Evolutionary conservation across 306 rosid genomes (phyloP), one percentile per base, ranked within the genome.

Genomic region (Rosa persica): DNA sequence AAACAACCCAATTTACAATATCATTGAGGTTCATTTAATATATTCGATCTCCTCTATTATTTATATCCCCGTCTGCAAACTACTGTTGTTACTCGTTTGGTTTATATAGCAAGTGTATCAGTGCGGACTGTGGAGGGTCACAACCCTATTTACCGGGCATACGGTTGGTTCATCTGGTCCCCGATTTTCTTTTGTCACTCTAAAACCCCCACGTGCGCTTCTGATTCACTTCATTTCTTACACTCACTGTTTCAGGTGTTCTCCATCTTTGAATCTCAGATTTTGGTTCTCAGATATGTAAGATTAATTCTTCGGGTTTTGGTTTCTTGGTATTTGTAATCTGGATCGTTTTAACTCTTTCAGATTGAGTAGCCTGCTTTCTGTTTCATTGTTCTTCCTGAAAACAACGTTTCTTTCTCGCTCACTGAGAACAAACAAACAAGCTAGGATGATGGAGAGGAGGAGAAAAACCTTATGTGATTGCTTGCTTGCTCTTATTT

Each of bases 391-490:
- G 79, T 64, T 66, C 54, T 78, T 42, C 55, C 72, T 71, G 71
- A 86, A 78, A 83, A 76, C 83, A 82, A 81, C 86, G 81, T 82
- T 84, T 87, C 82, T 85, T 83, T 83, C 83, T 79, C 85, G 82
- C 82, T 79, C 84, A 85, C 83, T 30, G 36, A 30, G 2, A 83
- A 85, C 86, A 80, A 75, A 89, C 75, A 51, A 68, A 48, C 13
- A 81, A 30, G 36, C 36, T 30, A 68, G 80, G 17, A 87, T 16
- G 77, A 76, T 64, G 38, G 4, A 22, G 75, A 64, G 77, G 48
- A 46, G 40, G 12, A 54, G 27, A 68, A 76, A 74, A 42, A 51
- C 84, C 87, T 61, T 88, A 11, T 80, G 82, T 87, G 84, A 87
- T 84, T 83, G 86, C 85, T 66, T 83, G 86, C 86, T 66, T 83